Conservation (phyloP, 139 green algal genomes). For the Chara braunii region DNA sequence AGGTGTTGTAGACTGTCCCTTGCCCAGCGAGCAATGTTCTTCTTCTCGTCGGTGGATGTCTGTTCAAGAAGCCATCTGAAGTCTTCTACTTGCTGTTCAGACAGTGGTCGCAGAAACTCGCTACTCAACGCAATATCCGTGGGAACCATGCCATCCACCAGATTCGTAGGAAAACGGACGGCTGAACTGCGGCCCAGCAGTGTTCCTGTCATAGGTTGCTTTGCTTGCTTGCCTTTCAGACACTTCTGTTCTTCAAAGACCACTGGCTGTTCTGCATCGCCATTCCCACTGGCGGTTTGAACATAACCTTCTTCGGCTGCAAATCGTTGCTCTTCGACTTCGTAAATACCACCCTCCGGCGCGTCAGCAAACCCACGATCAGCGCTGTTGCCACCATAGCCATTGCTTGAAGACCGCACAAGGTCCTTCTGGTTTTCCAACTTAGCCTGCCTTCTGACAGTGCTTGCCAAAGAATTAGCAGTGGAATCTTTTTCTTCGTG, state of each 20-base stretch:
- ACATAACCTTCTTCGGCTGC: neutral
- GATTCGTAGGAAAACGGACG: neutral
- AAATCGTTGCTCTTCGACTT: no score
- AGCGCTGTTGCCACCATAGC: no score
- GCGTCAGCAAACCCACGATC: no score
- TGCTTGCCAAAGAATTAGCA: neutral
- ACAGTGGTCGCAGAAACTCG: neutral
- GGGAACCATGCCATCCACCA: neutral
- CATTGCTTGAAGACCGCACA: neutral
- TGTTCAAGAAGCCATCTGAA: neutral
- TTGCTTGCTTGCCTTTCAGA: neutral
- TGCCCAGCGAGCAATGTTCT: no score
- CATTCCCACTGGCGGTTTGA: neutral
- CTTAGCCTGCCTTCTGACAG: no score
- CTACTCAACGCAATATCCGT: neutral
- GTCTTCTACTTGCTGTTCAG: constrained; percentile 1
- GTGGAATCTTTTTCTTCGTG: neutral
- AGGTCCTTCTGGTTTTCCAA: neutral
- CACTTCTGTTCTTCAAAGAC: neutral
- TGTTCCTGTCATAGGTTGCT: neutral
- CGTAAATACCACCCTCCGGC: no score
- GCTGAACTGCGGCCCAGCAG: neutral
- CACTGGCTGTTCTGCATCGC: neutral
- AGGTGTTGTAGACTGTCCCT: no score
- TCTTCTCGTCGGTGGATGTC: neutral